Evolutionary conservation across 148 eudicot species (phyloP).

Genomic region (Persicaria tinctoria): DNA sequence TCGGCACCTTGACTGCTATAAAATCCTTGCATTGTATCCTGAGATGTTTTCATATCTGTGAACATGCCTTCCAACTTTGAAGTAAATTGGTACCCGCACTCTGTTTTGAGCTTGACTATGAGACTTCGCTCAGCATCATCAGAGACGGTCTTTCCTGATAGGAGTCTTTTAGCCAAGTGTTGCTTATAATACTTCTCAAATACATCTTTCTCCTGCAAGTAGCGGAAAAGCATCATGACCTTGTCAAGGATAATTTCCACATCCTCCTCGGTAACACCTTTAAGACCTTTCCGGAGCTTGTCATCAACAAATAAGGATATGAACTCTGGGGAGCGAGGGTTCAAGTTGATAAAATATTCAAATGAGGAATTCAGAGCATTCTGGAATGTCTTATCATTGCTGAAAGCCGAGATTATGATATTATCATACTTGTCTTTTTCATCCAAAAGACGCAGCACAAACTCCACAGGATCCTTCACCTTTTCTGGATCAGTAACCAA

Average conservation of each 20-base stretch:
- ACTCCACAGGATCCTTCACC: constrained; percentile 74
- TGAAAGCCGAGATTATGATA: constrained; percentile 51
- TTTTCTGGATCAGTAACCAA: constrained; percentile 86
- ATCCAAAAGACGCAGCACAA: constrained; percentile 65
- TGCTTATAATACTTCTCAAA: constrained; percentile 77
- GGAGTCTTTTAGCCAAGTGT: constrained; percentile 74
- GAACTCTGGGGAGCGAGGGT: constrained; percentile 61
- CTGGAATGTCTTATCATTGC: constrained; percentile 65
- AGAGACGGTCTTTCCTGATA: constrained; percentile 71
- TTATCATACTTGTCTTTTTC: constrained; percentile 72
- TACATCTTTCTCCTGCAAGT: constrained; percentile 78
- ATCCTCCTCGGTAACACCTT: constrained; percentile 70
- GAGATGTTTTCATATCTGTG: constrained; percentile 80
- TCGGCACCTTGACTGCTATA: constrained; percentile 50
- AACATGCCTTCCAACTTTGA: constrained; percentile 84
- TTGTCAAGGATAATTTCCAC: constrained; percentile 62
- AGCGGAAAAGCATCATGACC: constrained; percentile 73
- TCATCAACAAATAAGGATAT: constrained; percentile 75
- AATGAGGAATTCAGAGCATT: constrained; percentile 73
- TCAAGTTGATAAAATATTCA: constrained; percentile 69
- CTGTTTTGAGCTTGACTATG: constrained; percentile 71
- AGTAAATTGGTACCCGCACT: constrained; percentile 83
- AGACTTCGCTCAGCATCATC: constrained; percentile 84
- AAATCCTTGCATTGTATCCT: constrained; percentile 82
- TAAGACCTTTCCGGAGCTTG: constrained; percentile 64